Conservation (phyloP, 495 filamentous ascomycete genomes). For the Talaromyces stipitatus region DNA sequence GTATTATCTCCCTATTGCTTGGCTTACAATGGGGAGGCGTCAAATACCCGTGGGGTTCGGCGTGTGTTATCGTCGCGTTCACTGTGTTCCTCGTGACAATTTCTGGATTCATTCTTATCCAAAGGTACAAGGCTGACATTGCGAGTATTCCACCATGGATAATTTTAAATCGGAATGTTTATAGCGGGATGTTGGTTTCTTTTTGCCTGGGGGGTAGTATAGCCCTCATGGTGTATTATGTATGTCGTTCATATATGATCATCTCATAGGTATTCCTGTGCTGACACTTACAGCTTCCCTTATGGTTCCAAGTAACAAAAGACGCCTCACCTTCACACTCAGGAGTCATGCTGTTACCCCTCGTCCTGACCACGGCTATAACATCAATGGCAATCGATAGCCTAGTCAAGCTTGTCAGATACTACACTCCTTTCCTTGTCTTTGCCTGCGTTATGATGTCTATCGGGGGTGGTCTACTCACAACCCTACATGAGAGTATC, state of each 20-base stretch:
- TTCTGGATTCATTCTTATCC: conserved; percentile 45
- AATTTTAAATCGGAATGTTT: conserved; percentile 53
- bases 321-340: conserved; percentile 18
- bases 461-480: conserved; percentile 19
- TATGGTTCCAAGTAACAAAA: conserved; percentile 32
- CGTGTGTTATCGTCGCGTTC: conserved; percentile 45
- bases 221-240: conserved; percentile 15
- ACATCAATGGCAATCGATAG: conserved; percentile 12
- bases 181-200: conserved; percentile 32
- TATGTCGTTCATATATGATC: conserved; percentile 3
- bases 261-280: neutral
- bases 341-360: conserved; percentile 23
- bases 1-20: conserved; percentile 44
- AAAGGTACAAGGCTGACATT: conserved; percentile 51
- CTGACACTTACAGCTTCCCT: conserved; percentile 19
- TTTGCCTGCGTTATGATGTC: conserved; percentile 8
- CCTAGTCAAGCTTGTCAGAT: conserved; percentile 15
- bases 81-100: conserved; percentile 50
- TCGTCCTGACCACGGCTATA: conserved; percentile 14
- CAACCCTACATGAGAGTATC: conserved; percentile 14
- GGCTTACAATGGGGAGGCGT: conserved; percentile 52
- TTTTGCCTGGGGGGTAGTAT: conserved; percentile 45
- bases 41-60: conserved; percentile 43
- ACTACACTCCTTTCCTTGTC: conserved; percentile 50
- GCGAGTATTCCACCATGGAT: conserved; percentile 60